phyloP scores from a whole-genome alignment of 140 eudicot species.

The Cichorium intybus region DNA sequence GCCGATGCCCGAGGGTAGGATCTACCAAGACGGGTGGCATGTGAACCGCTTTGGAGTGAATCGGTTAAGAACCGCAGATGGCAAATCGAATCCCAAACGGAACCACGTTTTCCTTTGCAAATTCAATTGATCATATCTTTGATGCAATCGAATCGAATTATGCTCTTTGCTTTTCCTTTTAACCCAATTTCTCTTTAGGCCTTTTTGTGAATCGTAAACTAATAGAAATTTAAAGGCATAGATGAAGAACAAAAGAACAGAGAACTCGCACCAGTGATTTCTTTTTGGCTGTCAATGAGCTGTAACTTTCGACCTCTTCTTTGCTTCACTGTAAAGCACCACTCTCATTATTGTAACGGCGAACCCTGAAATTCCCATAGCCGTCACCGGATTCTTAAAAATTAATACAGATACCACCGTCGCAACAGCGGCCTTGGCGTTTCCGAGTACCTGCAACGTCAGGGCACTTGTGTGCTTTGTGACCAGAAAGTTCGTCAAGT shows the following conservation, averaged over 20 bases:
- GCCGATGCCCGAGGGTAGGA: too few relatives aligned
- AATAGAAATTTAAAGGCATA: constrained; percentile 18
- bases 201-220: constrained; percentile 9
- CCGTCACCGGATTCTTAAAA: constrained; percentile 85
- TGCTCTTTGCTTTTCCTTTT: constrained; percentile 22
- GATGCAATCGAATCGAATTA: constrained; percentile 42
- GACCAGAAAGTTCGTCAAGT: too few relatives aligned
- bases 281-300: constrained; percentile 52
- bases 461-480: constrained; percentile 88
- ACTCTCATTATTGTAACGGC: constrained; percentile 84
- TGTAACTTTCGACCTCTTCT: constrained; percentile 64
- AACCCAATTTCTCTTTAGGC: too few relatives aligned
- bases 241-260: constrained; percentile 28
- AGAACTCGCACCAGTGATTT: constrained; percentile 37
- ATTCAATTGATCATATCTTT: constrained; percentile 32
- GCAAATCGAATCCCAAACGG: too few relatives aligned
- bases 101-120: constrained; percentile 12
- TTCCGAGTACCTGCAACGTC: constrained; percentile 88
- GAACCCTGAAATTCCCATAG: too few relatives aligned
- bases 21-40: too few relatives aligned
- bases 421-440: constrained; percentile 91
- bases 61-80: too few relatives aligned
- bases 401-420: constrained; percentile 85
- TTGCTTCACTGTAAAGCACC: constrained; percentile 89
- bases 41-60: too few relatives aligned